Percentiles rank a stretch among this genome's conserved stretches.
Conservation (phyloP, 495 filamentous ascomycete species). For the Usnea hakonensis region DNA sequence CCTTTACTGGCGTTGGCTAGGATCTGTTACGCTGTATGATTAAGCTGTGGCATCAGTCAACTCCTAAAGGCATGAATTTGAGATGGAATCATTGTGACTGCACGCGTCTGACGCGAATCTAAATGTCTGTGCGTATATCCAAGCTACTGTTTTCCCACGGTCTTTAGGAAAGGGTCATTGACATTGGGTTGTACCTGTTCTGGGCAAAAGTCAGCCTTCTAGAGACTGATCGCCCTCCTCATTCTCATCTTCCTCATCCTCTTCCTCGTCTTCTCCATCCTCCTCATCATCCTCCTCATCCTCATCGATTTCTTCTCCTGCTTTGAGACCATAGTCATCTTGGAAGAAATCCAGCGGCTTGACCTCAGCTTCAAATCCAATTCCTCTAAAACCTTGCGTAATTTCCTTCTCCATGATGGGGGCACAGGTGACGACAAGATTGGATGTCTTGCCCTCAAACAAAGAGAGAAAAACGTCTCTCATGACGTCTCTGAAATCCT, state of each 20-base stretch:
- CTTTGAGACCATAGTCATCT: constrained; percentile 82
- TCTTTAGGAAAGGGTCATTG: not conserved
- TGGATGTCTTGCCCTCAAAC: constrained; percentile 67
- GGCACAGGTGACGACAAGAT: constrained; percentile 83
- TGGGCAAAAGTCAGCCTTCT: not conserved
- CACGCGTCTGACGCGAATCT: not conserved
- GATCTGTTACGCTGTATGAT: not conserved
- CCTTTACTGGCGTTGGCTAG: not conserved
- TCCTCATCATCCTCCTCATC: constrained; percentile 59
- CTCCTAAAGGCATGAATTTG: not conserved
- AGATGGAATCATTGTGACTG: not conserved
- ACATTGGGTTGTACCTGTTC: not conserved
- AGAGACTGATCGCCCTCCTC: constrained; percentile 23
- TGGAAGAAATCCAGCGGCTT: constrained; percentile 73
- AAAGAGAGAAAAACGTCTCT: constrained; percentile 66
- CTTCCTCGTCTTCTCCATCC: constrained; percentile 43
- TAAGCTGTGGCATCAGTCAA: not conserved
- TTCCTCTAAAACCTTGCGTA: constrained; percentile 58
- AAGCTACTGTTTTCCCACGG: not conserved
- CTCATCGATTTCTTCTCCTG: constrained; percentile 57
- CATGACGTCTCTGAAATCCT: constrained; percentile 71
- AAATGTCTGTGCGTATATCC: not conserved
- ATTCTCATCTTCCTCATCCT: constrained; percentile 34
- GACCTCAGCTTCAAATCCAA: constrained; percentile 70
- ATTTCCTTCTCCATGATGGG: constrained; percentile 81